These are phyloP conservation scores for Phaeosphaeria sp. DNA, from an alignment of 2,329 filamentous ascomycete genomes.

Conservation along the genomic window DNA sequence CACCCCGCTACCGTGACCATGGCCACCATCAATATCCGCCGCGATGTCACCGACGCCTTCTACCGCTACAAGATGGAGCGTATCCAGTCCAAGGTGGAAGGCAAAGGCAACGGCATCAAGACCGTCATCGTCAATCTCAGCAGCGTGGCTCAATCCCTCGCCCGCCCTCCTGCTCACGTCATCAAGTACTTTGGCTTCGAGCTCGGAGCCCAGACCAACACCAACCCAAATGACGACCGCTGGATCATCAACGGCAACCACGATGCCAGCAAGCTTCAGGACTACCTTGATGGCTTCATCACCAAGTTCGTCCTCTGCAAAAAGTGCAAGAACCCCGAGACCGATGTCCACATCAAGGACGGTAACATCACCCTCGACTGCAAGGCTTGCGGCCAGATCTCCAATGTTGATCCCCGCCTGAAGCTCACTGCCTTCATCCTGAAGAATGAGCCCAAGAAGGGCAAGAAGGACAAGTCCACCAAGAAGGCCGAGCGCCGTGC, in stretches of 20 bases:
- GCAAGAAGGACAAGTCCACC: conserved; percentile 95
- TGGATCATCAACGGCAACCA: conserved; percentile 99
- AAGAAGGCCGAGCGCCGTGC: conserved; percentile 88
- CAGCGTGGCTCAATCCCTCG: conserved; percentile 90
- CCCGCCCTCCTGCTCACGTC: conserved; percentile 89
- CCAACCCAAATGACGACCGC: conserved; percentile 94
- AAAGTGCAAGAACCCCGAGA: conserved; percentile 99
- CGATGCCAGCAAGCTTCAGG: conserved; percentile 93
- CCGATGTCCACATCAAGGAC: conserved; percentile 93
- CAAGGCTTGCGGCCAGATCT: conserved; percentile 96
- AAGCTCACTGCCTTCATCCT: conserved; percentile 98
- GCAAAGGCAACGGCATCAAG: conserved; percentile 99
- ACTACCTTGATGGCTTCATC: conserved; percentile 98
- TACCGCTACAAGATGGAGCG: conserved; percentile 99
- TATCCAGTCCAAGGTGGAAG: conserved; percentile 98
- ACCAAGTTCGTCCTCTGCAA: conserved; percentile 98
- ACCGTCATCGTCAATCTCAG: conserved; percentile 95
- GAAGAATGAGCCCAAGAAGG: conserved; percentile 92
- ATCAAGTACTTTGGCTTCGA: conserved; percentile 99
- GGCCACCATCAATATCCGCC: conserved; percentile 98
- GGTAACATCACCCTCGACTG: conserved; percentile 91
- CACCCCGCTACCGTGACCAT: conserved; percentile 68
- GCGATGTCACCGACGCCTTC: conserved; percentile 95
- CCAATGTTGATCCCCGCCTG: conserved; percentile 87
- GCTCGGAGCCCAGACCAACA: conserved; percentile 97